These are phyloP conservation scores for Penicillium janthinellum DNA, from an alignment of 2,329 filamentous ascomycete species.

Conservation along the genomic window DNA sequence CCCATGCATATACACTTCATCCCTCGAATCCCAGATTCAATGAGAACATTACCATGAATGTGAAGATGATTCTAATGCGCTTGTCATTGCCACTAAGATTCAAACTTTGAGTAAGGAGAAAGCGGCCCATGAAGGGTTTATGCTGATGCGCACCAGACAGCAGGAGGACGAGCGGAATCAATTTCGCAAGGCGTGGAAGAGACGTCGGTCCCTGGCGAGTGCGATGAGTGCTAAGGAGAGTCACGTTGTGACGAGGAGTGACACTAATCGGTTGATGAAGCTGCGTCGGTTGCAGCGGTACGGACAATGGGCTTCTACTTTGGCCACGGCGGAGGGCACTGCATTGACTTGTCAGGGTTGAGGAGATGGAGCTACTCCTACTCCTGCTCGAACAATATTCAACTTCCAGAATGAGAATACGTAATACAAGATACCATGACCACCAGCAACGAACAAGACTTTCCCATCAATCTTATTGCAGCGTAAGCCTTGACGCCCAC, in stretches of 20 bases:
- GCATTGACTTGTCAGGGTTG: conserved; percentile 16
- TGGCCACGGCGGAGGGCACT: conserved; percentile 11
- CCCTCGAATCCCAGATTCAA: too few species aligned
- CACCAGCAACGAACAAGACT: not conserved
- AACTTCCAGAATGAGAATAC: not conserved
- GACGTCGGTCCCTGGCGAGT: conserved; percentile 25
- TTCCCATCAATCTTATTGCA: not conserved
- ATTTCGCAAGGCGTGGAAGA: conserved; percentile 39
- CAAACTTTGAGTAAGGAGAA: conserved; percentile 37
- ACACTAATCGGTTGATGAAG: conserved; percentile 9
- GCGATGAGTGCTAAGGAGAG: not conserved
- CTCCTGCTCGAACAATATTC: not conserved
- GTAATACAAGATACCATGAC: not conserved
- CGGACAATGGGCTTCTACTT: conserved; percentile 9
- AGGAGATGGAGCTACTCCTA: not conserved
- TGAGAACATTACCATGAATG: not conserved
- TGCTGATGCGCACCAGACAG: conserved; percentile 35
- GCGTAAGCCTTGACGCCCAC: not conserved
- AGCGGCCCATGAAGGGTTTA: conserved; percentile 35
- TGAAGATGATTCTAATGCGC: not conserved
- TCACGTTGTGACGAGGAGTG: not conserved
- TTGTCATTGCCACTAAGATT: conserved; percentile 25
- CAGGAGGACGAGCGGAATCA: conserved; percentile 37
- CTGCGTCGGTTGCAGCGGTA: conserved; percentile 20
- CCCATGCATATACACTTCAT: not conserved